Percentiles rank a stretch among this genome's conserved stretches.
These are phyloP conservation scores for Macroventuria anomochaeta DNA, from an alignment of 2,329 filamentous ascomycete species.

Conservation along the genomic window DNA sequence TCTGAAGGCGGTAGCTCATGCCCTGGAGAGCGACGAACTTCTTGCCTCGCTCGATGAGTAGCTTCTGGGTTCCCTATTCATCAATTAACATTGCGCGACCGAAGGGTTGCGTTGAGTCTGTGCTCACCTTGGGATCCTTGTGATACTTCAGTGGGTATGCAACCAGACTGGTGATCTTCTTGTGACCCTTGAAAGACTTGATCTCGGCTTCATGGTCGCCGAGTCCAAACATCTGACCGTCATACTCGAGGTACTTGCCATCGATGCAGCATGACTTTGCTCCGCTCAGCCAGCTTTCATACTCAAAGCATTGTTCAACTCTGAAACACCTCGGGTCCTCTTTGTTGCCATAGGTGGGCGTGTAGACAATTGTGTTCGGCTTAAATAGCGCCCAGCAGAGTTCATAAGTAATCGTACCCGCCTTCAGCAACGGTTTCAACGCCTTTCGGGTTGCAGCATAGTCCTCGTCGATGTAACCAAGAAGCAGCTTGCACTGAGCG, in stretches of 20 bases:
- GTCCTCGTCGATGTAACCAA: conserved; percentile 81
- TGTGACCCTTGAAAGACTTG: conserved; percentile 76
- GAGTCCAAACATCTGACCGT: conserved; percentile 84
- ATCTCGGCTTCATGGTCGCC: conserved; percentile 75
- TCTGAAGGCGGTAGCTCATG: conserved; percentile 81
- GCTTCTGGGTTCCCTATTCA: conserved; percentile 60
- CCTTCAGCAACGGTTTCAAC: conserved; percentile 79
- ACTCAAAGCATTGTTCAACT: conserved; percentile 76
- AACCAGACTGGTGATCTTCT: conserved; percentile 79
- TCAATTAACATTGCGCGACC: conserved; percentile 1
- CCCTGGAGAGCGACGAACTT: conserved; percentile 83
- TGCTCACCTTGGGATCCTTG: conserved; percentile 64
- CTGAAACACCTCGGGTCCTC: conserved; percentile 85
- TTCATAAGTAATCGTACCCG: conserved; percentile 86
- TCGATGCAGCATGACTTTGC: conserved; percentile 80
- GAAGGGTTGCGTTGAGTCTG: no score
- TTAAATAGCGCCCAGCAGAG: conserved; percentile 89
- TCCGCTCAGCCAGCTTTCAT: conserved; percentile 67
- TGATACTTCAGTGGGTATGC: conserved; percentile 84
- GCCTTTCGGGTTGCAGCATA: conserved; percentile 80
- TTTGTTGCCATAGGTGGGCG: conserved; percentile 75
- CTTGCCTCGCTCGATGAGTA: conserved; percentile 80
- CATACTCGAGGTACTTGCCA: conserved; percentile 82
- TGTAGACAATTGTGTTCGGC: conserved; percentile 79
- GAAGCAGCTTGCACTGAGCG: conserved; percentile 72